Evolutionary conservation across 768 basidiomycete species (phyloP), one percentile per base, ranked within the genome.

Genomic region (Naganishia vishniacii): DNA sequence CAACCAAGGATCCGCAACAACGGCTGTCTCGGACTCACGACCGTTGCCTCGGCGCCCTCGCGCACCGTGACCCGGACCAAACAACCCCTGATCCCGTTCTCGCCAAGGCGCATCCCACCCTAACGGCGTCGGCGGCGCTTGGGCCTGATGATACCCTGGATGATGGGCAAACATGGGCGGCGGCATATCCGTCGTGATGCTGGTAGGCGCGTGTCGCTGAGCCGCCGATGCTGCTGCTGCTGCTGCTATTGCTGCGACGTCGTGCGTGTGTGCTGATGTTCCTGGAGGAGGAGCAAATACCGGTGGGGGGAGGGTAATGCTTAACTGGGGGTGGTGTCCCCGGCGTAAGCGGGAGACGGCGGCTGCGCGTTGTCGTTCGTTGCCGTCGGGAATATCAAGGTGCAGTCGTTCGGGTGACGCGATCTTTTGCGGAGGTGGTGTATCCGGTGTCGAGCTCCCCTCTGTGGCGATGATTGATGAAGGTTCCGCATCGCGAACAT

Each of bases 21-120:
- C 53, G 23, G 3, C 20, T 25, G 31, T n/a, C n/a, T n/a, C n/a
- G n/a, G n/a, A n/a, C n/a, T n/a, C n/a, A n/a, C n/a, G n/a, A n/a
- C n/a, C n/a, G n/a, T n/a, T n/a, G n/a, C n/a, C n/a, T n/a, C n/a
- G n/a, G n/a, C n/a, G n/a, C n/a, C n/a, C n/a, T n/a, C n/a, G n/a
- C n/a, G n/a, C n/a, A n/a, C n/a, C n/a, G n/a, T n/a, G n/a, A n/a
- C n/a, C n/a, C n/a, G n/a, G n/a, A n/a, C n/a, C n/a, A n/a, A n/a
- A n/a, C n/a, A n/a, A n/a, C 18, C 13, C 18, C 5, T 37, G 53
- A 56, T 56, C 53, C 23, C 53, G 53, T 56, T 56, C 53, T 5
- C 37, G 34, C 53, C 32, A 64, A 23, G 63, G 53, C 32, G 45
- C 53, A 32, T 64, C 63, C 63, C 63, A 64, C 5, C 49, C 63